Conservation (phyloP, 768 basidiomycete genomes). For the Tylopilus sp. region DNA sequence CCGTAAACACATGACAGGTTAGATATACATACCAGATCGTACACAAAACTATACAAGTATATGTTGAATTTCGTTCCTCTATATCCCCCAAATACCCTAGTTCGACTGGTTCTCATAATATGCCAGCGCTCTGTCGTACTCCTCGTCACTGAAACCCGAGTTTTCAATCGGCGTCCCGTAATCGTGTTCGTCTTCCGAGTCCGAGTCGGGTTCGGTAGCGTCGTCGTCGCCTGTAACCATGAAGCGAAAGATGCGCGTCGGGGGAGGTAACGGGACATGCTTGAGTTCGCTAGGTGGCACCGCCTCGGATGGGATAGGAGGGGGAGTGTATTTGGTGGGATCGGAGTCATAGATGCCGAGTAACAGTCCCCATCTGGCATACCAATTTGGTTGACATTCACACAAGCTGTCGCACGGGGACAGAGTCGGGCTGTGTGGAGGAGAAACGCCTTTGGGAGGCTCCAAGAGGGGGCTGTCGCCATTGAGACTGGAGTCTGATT, state of each 20-base stretch:
- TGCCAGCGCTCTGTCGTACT: conserved; percentile 23
- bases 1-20: conserved; percentile 7
- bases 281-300: not conserved
- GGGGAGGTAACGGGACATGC: not conserved
- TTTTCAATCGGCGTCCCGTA: conserved; percentile 23
- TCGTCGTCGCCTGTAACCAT: conserved; percentile 19
- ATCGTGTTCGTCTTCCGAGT: conserved; percentile 28
- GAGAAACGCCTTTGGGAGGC: conserved; percentile 5
- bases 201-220: not conserved
- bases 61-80: not conserved
- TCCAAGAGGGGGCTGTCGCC: conserved; percentile 30
- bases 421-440: conserved; percentile 1
- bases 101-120: conserved; percentile 22
- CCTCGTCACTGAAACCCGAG: conserved; percentile 22
- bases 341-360: conserved; percentile 39
- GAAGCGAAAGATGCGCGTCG: conserved; percentile 19
- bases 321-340: conserved; percentile 11
- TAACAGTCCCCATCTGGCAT: conserved; percentile 53
- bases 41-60: conserved; percentile 20
- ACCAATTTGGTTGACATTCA: conserved; percentile 48
- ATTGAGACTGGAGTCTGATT: conserved; percentile 57
- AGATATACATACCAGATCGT: conserved; percentile 16
- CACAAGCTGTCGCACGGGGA: conserved; percentile 13
- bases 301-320: not conserved
- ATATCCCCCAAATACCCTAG: not conserved